A percentile compares a stretch with the other conserved stretches of the same genome.
phyloP scores from a whole-genome alignment of 805 yeast species.

The Sugiyamaella smithiae region DNA sequence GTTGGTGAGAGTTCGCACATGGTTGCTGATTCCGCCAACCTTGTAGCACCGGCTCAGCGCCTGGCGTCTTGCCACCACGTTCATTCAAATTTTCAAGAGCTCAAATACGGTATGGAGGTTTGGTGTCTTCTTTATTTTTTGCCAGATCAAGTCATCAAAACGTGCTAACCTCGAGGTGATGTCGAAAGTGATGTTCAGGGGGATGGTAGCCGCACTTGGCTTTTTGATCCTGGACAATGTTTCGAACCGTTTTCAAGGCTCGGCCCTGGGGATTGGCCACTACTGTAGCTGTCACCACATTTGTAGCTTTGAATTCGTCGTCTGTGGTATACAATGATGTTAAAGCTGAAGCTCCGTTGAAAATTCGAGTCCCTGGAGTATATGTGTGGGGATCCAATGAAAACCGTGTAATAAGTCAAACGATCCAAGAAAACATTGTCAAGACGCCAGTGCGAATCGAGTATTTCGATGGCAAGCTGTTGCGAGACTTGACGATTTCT shows the following conservation, averaged over 20 bases:
- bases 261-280: slow-evolving; percentile 4
- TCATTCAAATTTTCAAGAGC: no score
- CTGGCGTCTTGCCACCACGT: background rate
- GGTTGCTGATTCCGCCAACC: background rate
- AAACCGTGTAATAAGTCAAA: slow-evolving; percentile 35
- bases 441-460: slow-evolving; percentile 58
- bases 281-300: slow-evolving; percentile 4
- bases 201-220: no score
- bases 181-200: no score
- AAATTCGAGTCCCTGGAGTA: slow-evolving; percentile 47
- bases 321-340: slow-evolving; percentile 14
- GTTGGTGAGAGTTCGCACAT: background rate
- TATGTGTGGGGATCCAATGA: slow-evolving; percentile 62
- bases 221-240: no score
- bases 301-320: background rate
- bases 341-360: slow-evolving; percentile 2
- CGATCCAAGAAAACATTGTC: slow-evolving; percentile 31
- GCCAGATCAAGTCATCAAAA: no score
- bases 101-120: no score
- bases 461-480: slow-evolving; percentile 58
- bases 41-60: background rate
- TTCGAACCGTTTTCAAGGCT: no score
- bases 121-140: no score
- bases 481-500: slow-evolving; percentile 56
- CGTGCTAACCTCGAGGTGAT: no score